Percentiles rank a stretch among this genome's conserved stretches.
Conservation (phyloP, 768 basidiomycete species). For the Mycena olivaceomarginata region DNA sequence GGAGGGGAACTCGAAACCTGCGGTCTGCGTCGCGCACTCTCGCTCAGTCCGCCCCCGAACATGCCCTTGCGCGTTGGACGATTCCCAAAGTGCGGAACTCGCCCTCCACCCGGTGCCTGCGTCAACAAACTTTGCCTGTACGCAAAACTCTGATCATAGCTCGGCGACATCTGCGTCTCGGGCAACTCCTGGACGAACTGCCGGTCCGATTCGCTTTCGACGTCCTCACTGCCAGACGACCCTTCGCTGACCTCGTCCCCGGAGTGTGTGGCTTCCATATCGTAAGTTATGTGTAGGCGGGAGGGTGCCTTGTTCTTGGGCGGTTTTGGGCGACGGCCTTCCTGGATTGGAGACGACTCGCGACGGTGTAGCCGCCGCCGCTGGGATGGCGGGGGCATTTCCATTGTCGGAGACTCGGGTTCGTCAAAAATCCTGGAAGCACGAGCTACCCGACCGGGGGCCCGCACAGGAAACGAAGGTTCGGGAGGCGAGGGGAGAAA, state of each 20-base stretch:
- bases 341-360: constrained; percentile 53
- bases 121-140: constrained; percentile 87
- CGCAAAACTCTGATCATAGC: constrained; percentile 82
- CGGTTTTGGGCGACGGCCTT: constrained; percentile 26
- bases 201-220: constrained; percentile 81
- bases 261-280: constrained; percentile 85
- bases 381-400: constrained; percentile 57
- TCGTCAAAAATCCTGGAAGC: constrained; percentile 47
- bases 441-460: constrained; percentile 54
- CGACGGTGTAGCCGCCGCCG: constrained; percentile 62
- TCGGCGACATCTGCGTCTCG: constrained; percentile 80
- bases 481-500: constrained; percentile 52
- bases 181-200: constrained; percentile 79
- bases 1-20: constrained; percentile 78
- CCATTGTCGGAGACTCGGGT: constrained; percentile 54
- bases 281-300: constrained; percentile 63
- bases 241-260: constrained; percentile 87
- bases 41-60: constrained; percentile 61
- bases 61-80: constrained; percentile 67
- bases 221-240: constrained; percentile 71
- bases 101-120: constrained; percentile 69
- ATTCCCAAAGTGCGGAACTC: constrained; percentile 73
- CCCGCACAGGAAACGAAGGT: constrained; percentile 68
- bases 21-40: constrained; percentile 49
- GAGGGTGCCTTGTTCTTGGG: constrained; percentile 37